phyloP scores from a whole-genome alignment of 495 filamentous ascomycete species.

The Penicillium verhagenii region DNA sequence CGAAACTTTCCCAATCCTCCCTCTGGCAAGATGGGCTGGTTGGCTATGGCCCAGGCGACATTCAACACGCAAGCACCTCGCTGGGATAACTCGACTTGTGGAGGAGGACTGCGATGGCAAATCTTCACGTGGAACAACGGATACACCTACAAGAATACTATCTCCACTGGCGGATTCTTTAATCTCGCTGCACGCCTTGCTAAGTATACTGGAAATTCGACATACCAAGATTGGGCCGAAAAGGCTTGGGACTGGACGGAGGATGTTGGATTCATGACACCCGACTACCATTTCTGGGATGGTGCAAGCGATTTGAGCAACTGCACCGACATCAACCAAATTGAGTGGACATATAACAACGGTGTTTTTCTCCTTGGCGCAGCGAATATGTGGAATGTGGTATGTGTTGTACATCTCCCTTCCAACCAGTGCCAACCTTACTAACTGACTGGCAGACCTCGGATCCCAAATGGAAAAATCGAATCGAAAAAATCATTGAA shows the following conservation, averaged over 20 bases:
- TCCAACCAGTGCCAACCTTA: not conserved
- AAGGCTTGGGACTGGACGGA: slow-evolving; percentile 71
- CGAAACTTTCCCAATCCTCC: slow-evolving; percentile 63
- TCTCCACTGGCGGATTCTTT: slow-evolving; percentile 79
- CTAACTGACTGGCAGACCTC: slow-evolving; percentile 20
- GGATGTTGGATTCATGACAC: slow-evolving; percentile 59
- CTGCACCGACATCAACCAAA: slow-evolving; percentile 31
- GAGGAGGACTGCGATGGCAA: slow-evolving; percentile 80
- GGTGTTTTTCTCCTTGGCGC: slow-evolving; percentile 40
- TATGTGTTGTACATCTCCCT: slow-evolving; percentile 11
- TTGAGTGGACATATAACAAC: slow-evolving; percentile 42
- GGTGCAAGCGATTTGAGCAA: slow-evolving; percentile 56
- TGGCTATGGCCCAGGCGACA: slow-evolving; percentile 76
- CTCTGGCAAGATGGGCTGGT: slow-evolving; percentile 63
- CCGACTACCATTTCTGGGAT: slow-evolving; percentile 62
- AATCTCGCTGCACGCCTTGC: slow-evolving; percentile 75
- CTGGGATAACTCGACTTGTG: slow-evolving; percentile 69
- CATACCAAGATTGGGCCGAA: slow-evolving; percentile 76
- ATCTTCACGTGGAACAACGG: slow-evolving; percentile 78
- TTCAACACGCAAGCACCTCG: slow-evolving; percentile 72
- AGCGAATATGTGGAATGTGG: slow-evolving; percentile 41
- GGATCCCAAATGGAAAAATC: slow-evolving; percentile 54
- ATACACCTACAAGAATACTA: slow-evolving; percentile 79
- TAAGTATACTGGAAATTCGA: slow-evolving; percentile 72
- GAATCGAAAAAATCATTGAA: slow-evolving; percentile 58